phyloP scores from a whole-genome alignment of 192 early-diverging fungal genomes.

The Coemansia furcata region DNA sequence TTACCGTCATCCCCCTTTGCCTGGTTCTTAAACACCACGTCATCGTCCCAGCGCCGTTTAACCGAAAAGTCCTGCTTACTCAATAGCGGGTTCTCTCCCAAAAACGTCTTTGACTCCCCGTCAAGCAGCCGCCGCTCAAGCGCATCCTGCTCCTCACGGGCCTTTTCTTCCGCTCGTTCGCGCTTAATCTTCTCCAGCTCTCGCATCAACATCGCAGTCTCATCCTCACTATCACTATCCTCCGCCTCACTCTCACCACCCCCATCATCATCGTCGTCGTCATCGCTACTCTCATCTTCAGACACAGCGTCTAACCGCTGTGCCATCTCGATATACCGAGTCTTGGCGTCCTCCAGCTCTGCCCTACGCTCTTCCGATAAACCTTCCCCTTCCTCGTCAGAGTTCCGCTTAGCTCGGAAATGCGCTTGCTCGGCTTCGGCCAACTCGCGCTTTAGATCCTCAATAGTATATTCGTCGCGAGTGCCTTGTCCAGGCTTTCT shows the following conservation, averaged over 20 bases:
- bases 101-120: constrained; percentile 58
- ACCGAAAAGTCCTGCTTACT: constrained; percentile 71
- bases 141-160: constrained; percentile 56
- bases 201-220: constrained; percentile 79
- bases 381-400: constrained; percentile 10
- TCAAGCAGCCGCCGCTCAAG: constrained; percentile 53
- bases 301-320: constrained; percentile 49
- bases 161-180: constrained; percentile 89
- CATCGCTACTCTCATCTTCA: constrained; percentile 53
- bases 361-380: not conserved
- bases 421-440: constrained; percentile 66
- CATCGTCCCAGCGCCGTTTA: constrained; percentile 95
- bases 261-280: constrained; percentile 50
- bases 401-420: constrained; percentile 57
- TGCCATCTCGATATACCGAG: constrained; percentile 44
- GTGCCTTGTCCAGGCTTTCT: constrained; percentile 68
- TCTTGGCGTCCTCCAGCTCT: constrained; percentile 21
- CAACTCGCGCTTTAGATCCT: constrained; percentile 67
- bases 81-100: constrained; percentile 82
- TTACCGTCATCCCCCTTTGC: constrained; percentile 81
- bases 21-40: constrained; percentile 98
- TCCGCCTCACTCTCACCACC: constrained; percentile 38
- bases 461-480: constrained; percentile 56
- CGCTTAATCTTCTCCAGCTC: constrained; percentile 90
- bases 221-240: constrained; percentile 79